Conservation (phyloP, 2,329 filamentous ascomycete species). For the Diaporthe sp. region DNA sequence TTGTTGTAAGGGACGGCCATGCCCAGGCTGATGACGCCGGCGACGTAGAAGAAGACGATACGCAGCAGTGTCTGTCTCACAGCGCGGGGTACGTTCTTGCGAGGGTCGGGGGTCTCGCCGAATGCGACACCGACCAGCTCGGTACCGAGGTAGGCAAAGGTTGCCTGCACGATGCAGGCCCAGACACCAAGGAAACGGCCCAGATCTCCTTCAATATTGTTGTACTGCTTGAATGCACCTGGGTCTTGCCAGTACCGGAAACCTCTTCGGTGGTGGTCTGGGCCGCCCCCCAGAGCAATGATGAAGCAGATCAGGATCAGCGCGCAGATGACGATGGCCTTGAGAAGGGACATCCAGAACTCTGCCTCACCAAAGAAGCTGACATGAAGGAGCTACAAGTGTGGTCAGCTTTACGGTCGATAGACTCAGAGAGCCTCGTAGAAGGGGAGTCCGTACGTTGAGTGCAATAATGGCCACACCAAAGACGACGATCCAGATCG, state of each 20-base stretch:
- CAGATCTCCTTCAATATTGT: slow-evolving; percentile 48
- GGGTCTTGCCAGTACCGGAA: slow-evolving; percentile 61
- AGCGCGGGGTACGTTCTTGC: slow-evolving; percentile 59
- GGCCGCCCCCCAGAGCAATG: slow-evolving; percentile 56
- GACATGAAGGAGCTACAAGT: neutral
- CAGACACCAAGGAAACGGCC: slow-evolving; percentile 66
- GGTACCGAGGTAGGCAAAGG: slow-evolving; percentile 65
- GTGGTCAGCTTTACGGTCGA: neutral
- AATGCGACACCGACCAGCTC: slow-evolving; percentile 63
- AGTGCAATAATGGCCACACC: slow-evolving; percentile 51
- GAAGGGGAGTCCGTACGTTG: slow-evolving; percentile 46
- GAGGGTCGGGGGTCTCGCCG: slow-evolving; percentile 61
- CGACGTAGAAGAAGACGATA: slow-evolving; percentile 78
- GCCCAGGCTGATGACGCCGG: slow-evolving; percentile 75
- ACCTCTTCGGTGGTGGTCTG: slow-evolving; percentile 54
- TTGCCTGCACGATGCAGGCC: slow-evolving; percentile 60
- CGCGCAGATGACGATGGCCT: slow-evolving; percentile 41
- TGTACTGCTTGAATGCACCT: slow-evolving; percentile 57
- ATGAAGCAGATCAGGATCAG: slow-evolving; percentile 58
- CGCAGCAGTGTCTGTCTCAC: slow-evolving; percentile 79
- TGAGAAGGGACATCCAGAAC: slow-evolving; percentile 34
- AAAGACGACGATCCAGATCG: slow-evolving; percentile 56
- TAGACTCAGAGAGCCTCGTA: too few species aligned
- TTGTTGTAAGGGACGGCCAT: slow-evolving; percentile 74
- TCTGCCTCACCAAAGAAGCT: slow-evolving; percentile 9